These are phyloP conservation scores for Jatropha curcas DNA, from an alignment of 345 rosid species.

Conservation along the genomic window DNA sequence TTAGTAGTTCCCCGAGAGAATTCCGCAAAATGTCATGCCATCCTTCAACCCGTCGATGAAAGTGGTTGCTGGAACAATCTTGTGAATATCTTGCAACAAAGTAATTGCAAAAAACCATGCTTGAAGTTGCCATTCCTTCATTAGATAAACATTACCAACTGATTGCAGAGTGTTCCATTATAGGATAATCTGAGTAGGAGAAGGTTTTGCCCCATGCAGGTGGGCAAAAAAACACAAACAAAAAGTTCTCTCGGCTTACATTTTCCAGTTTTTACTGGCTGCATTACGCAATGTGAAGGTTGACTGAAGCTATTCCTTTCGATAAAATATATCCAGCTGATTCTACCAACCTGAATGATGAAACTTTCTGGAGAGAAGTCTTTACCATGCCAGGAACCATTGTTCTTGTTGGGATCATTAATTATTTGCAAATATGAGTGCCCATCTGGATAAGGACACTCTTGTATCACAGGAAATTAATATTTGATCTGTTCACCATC, in stretches of 20 bases:
- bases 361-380: slow-evolving; percentile 69
- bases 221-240: slow-evolving; percentile 73
- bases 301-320: slow-evolving; percentile 63
- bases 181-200: slow-evolving; percentile 43
- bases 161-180: slow-evolving; percentile 29
- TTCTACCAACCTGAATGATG: slow-evolving; percentile 85
- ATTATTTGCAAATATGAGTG: slow-evolving; percentile 59
- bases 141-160: slow-evolving; percentile 17
- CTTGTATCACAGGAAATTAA: slow-evolving; percentile 26
- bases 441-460: slow-evolving; percentile 43
- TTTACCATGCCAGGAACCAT: slow-evolving; percentile 59
- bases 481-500: slow-evolving; percentile 9
- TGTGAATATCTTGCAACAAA: slow-evolving; percentile 36
- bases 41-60: slow-evolving; percentile 69
- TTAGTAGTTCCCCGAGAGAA: slow-evolving; percentile 79
- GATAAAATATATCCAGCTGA: slow-evolving; percentile 82
- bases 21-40: slow-evolving; percentile 90
- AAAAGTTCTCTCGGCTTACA: slow-evolving; percentile 81
- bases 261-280: slow-evolving; percentile 52
- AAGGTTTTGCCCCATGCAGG: slow-evolving; percentile 82
- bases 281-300: slow-evolving; percentile 79
- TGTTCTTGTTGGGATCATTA: slow-evolving; percentile 55
- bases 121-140: slow-evolving; percentile 21
- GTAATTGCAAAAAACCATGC: slow-evolving; percentile 30
- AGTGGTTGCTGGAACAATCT: slow-evolving; percentile 69